Percentiles rank a stretch among this genome's conserved stretches.
Conservation (phyloP, 1,284 basidiomycete genomes). For the Schizophyllum commune region DNA sequence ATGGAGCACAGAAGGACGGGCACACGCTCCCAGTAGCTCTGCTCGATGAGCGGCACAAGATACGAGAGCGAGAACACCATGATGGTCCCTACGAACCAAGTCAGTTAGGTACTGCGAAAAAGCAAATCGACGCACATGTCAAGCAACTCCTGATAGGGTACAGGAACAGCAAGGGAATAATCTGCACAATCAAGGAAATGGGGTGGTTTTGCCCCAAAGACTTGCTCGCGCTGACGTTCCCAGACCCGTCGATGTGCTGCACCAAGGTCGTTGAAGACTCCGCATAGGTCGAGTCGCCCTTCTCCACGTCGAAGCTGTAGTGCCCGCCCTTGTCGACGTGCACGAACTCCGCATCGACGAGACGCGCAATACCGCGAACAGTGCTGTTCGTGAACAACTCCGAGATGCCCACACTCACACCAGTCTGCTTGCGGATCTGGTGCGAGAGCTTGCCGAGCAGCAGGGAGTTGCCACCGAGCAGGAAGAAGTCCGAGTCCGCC, state of each 20-base stretch:
- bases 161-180: constrained; percentile 34
- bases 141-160: constrained; percentile 35
- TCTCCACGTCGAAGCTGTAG: background rate
- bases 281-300: constrained; percentile 12
- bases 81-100: constrained; percentile 19
- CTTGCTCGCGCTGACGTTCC: constrained; percentile 4
- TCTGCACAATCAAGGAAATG: constrained; percentile 30
- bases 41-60: constrained; percentile 21
- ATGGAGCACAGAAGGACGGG: constrained; percentile 26
- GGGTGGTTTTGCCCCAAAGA: constrained; percentile 29
- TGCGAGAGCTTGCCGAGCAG: constrained; percentile 36
- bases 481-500: constrained; percentile 35
- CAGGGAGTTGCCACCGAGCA: constrained; percentile 38
- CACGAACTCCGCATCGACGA: constrained; percentile 23
- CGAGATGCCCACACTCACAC: constrained; percentile 28
- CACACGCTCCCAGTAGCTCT: constrained; percentile 26
- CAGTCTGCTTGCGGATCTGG: constrained; percentile 31
- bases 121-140: constrained; percentile 23
- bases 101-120: background rate
- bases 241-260: constrained; percentile 9
- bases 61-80: constrained; percentile 24
- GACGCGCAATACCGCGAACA: constrained; percentile 30
- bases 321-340: constrained; percentile 1
- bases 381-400: constrained; percentile 35
- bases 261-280: constrained; percentile 11